Evolutionary conservation across 371 early-diverging fungal genomes (phyloP), one percentile per base, ranked within the genome.

Genomic region (Rhizopus delemar): DNA sequence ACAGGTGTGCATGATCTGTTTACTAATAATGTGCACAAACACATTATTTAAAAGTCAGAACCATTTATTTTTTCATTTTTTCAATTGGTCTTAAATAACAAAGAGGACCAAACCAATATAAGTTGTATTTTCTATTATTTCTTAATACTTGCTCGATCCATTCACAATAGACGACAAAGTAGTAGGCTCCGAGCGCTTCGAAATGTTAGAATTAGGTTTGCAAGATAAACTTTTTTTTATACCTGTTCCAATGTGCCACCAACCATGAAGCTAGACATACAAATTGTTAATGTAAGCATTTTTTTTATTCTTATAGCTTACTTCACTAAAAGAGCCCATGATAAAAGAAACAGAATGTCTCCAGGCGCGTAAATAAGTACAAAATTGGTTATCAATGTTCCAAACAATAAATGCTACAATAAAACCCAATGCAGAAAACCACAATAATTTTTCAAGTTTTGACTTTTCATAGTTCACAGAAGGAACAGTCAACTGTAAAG

Each of bases 321-420:
- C 71, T 61, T 74, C 71, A 32, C 74, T 74, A 43, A 89, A 43
- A 57, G 85, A 71, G 5, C 81, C 81, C 13, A 85, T 41, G n/a
- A 80, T 73, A 31, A 78, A 71, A 3, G 84, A 81, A 32, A 91
- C 63, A 41, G 62, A 63, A 8, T 51, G 48, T 43, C 92, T 66
- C 56, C 78, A 62, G 7, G 57, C 65, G 16, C 88, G 79, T 35
- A 93, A 62, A 12, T 68, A 38, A 33, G 59, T 48, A 60, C 93
- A 93, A 55, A 79, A 83, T 28, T 78, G 70, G 64, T 92, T 93
- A 70, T 93, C 93, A 13, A 91, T 66, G 57, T 90, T 90, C 93
- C 93, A 93, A 38, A 91, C 69, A 4, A 73, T 57, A 63, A 92
- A 92, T 1, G 86, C 86, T 9, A 73, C 33, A 22, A 78, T 71